Conservation (phyloP, 1,139 yeast genomes). For the Saccharomyces hybrid region DNA sequence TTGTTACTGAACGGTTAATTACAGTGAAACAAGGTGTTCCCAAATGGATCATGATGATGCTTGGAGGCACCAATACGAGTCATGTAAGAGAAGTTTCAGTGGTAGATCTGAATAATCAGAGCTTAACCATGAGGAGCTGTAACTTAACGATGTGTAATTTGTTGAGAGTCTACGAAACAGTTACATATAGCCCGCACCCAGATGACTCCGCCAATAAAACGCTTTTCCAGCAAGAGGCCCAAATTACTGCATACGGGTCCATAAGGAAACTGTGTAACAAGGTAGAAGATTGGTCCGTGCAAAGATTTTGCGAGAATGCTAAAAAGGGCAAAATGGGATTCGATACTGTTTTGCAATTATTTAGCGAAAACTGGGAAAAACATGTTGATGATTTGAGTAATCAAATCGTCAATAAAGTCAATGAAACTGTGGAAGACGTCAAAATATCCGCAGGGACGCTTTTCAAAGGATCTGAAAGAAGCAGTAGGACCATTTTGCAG, state of each 20-base stretch:
- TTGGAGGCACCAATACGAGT: conserved; percentile 68
- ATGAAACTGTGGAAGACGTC: conserved; percentile 29
- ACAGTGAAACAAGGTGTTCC: conserved; percentile 90
- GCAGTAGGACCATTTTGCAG: conserved; percentile 23
- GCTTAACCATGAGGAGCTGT: conserved; percentile 70
- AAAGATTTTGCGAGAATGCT: conserved; percentile 83
- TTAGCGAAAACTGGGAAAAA: conserved; percentile 46
- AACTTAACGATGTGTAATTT: conserved; percentile 77
- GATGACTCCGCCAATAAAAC: conserved; percentile 46
- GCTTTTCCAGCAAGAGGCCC: conserved; percentile 66
- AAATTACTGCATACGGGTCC: conserved; percentile 37
- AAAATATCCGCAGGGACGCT: conserved; percentile 22
- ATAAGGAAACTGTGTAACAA: conserved; percentile 60
- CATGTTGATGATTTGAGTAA: conserved; percentile 28
- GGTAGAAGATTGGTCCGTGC: conserved; percentile 85
- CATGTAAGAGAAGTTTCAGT: conserved; percentile 86
- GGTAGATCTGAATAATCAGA: conserved; percentile 59
- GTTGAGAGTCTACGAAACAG: conserved; percentile 78
- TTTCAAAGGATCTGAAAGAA: conserved; percentile 26
- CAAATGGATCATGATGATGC: conserved; percentile 61
- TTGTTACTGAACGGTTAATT: conserved; percentile 83
- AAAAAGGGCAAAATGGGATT: conserved; percentile 71
- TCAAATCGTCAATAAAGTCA: conserved; percentile 23
- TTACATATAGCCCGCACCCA: conserved; percentile 64
- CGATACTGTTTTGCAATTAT: conserved; percentile 59